phyloP scores from a whole-genome alignment of 257 asterid species.

The Fraxinus excelsior region DNA sequence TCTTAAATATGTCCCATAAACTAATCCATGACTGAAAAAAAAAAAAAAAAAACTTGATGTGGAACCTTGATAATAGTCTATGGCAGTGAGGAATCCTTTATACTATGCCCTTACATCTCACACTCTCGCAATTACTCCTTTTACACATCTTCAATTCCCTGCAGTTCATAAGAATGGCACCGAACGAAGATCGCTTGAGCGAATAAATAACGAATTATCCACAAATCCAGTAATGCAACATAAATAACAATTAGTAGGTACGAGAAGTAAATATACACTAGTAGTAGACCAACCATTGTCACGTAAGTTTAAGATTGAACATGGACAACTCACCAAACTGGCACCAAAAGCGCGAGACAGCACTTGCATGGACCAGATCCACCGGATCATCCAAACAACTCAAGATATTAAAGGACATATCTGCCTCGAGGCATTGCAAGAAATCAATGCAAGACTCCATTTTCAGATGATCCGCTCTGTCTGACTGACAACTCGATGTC shows the following conservation, averaged over 20 bases:
- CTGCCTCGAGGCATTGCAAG: conserved; percentile 50
- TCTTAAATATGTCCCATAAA: neutral
- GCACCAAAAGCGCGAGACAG: conserved; percentile 65
- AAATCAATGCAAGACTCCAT: conserved; percentile 50
- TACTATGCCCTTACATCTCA: neutral
- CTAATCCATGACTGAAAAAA: neutral
- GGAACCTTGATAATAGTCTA: neutral
- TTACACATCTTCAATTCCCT: neutral
- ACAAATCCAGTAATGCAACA: neutral
- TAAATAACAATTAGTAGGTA: neutral
- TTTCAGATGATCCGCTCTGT: conserved; percentile 27
- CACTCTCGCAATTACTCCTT: neutral
- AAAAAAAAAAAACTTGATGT: neutral
- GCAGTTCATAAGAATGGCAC: neutral
- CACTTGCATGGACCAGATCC: conserved; percentile 61
- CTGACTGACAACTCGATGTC: neutral
- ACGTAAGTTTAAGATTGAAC: neutral
- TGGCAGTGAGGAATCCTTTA: neutral
- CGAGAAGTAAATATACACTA: neutral
- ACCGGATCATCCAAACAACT: conserved; percentile 64
- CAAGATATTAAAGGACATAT: conserved; percentile 48
- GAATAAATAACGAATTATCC: neutral
- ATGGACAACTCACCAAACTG: conserved; percentile 58
- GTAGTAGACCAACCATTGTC: neutral
- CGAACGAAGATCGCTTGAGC: neutral